Evolutionary conservation across 805 yeast genomes (phyloP).

Genomic region (Maudiozyma bulderi): DNA sequence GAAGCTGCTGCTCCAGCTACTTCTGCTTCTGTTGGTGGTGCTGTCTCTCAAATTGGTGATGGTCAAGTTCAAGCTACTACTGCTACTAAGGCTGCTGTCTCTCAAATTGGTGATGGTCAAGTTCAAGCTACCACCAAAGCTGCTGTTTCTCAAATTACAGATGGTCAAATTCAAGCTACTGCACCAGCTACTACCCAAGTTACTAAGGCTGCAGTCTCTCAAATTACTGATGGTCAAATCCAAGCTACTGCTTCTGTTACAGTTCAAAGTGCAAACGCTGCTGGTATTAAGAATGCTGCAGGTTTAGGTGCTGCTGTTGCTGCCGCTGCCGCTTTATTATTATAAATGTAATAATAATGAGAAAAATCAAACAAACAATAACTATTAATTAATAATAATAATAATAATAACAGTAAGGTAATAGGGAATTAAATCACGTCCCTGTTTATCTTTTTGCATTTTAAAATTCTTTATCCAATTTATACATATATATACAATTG

Average conservation of each 20-base stretch:
- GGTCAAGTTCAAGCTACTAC: conserved; percentile 36
- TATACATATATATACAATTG: too few relatives aligned
- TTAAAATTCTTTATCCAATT: too few relatives aligned
- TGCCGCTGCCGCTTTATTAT: conserved; percentile 14
- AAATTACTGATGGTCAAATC: conserved; percentile 36
- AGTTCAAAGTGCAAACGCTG: conserved; percentile 11
- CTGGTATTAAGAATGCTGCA: conserved; percentile 20
- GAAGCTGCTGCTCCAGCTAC: conserved; percentile 16
- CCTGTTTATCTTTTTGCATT: too few relatives aligned
- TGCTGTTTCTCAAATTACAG: conserved; percentile 31
- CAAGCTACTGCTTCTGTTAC: conserved; percentile 28
- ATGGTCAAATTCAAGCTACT: conserved; percentile 35
- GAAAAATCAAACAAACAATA: not conserved
- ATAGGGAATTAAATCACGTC: too few relatives aligned
- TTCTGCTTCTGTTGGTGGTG: conserved; percentile 20
- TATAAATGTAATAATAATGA: conserved; percentile 6
- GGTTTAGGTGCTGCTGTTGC: conserved; percentile 21
- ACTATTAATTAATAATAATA: not conserved
- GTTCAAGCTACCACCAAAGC: conserved; percentile 20
- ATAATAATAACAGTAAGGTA: not conserved
- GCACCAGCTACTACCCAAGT: too few relatives aligned
- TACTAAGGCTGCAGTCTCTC: conserved; percentile 24
- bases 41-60: conserved; percentile 33
- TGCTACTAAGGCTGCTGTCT: conserved; percentile 9
- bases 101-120: conserved; percentile 1